Conservation (phyloP, 352 stramenopile species). For the Pythium periplocum region DNA sequence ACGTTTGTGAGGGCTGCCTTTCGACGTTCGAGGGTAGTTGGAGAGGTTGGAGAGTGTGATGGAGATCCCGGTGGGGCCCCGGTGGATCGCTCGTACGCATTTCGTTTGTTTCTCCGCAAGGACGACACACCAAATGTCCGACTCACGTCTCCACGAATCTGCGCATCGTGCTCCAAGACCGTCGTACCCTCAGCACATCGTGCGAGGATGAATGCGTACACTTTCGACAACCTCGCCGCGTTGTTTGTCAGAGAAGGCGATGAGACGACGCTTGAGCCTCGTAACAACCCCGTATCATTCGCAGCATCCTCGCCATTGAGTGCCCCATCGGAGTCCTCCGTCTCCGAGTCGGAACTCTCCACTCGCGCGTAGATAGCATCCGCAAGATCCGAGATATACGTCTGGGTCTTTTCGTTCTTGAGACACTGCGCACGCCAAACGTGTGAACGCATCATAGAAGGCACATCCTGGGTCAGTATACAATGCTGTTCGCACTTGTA, state of each 20-base stretch:
- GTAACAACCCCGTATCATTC: not conserved
- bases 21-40: conserved; percentile 20
- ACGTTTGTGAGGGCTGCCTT: conserved; percentile 45
- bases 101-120: conserved; percentile 27
- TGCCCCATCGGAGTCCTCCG: conserved; percentile 29
- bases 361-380: conserved; percentile 37
- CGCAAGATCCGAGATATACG: conserved; percentile 49
- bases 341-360: conserved; percentile 43
- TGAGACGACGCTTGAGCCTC: no score
- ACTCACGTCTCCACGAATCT: conserved; percentile 64
- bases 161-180: conserved; percentile 46
- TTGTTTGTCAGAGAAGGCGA: no score
- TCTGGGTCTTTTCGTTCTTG: conserved; percentile 33
- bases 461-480: not conserved
- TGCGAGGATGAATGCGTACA: conserved; percentile 47
- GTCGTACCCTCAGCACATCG: conserved; percentile 27
- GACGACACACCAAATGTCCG: conserved; percentile 65
- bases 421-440: conserved; percentile 48
- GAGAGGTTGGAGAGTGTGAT: conserved; percentile 5
- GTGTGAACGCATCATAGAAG: conserved; percentile 10
- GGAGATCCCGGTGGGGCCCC: not conserved
- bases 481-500: conserved; percentile 13
- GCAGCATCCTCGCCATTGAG: conserved; percentile 11
- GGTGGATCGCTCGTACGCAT: not conserved
- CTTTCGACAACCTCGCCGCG: conserved; percentile 14